Conservation (phyloP, 2,329 filamentous ascomycete genomes). For the Fusarium sp. region DNA sequence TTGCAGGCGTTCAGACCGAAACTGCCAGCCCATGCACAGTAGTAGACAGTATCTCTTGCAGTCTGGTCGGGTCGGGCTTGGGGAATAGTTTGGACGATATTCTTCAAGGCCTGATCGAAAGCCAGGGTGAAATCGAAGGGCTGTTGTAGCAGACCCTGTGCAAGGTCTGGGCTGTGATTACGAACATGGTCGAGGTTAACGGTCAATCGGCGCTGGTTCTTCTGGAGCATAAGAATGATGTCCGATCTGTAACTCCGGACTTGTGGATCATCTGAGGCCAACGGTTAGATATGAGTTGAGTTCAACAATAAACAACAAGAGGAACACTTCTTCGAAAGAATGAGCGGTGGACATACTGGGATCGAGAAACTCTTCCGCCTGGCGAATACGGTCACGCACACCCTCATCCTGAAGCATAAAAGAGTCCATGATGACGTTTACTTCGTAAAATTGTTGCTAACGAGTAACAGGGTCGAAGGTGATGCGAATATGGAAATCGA, state of each 20-base stretch:
- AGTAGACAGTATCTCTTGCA: slow-evolving; percentile 85
- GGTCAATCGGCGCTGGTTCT: slow-evolving; percentile 72
- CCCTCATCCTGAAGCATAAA: slow-evolving; percentile 86
- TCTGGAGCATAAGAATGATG: slow-evolving; percentile 82
- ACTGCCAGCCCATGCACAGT: slow-evolving; percentile 96
- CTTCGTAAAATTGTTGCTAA: slow-evolving; percentile 23
- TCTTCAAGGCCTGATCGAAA: slow-evolving; percentile 91
- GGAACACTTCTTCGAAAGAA: not conserved
- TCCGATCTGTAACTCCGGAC: slow-evolving; percentile 86
- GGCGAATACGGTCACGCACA: slow-evolving; percentile 83
- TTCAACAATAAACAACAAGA: not conserved
- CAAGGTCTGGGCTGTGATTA: slow-evolving; percentile 85
- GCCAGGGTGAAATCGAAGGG: slow-evolving; percentile 91
- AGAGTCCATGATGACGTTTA: slow-evolving; percentile 71
- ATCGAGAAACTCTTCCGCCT: slow-evolving; percentile 93
- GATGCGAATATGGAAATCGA: slow-evolving; percentile 29
- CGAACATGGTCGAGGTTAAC: slow-evolving; percentile 93
- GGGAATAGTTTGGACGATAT: slow-evolving; percentile 84
- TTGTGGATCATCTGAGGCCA: slow-evolving; percentile 60
- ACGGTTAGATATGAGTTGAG: slow-evolving; percentile 22
- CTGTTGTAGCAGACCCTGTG: slow-evolving; percentile 80
- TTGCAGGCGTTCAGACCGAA: slow-evolving; percentile 97
- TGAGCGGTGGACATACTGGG: slow-evolving; percentile 72
- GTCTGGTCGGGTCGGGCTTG: slow-evolving; percentile 81
- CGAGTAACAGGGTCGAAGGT: slow-evolving; percentile 15